Base-by-base conservation (phyloP, 139 green algal species). In the Edaphochlamys debaryana region DNA sequence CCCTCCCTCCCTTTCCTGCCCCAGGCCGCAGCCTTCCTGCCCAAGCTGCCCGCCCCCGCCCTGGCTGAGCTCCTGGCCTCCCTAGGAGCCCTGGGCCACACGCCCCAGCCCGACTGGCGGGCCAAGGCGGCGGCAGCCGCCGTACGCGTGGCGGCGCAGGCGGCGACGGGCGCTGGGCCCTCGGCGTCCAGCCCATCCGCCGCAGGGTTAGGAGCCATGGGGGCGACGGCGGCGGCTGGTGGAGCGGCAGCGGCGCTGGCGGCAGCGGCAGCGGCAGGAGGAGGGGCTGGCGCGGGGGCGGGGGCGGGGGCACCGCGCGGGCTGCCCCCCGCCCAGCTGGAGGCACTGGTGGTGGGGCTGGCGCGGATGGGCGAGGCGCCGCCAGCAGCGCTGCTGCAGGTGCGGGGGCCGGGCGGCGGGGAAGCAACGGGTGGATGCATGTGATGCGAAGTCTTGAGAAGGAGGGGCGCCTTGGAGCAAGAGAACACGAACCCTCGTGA, bases 41-140 rank as follows among this genome's bases (percentile, higher is more conserved):
- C 78, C 36, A 34, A 67, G 48, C 48, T 84, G 66, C 29, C 66
- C 4, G 30, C 66, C 27, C 22, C 8, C 19, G 30, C 20, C 22
- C 48, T 84, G 48, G 37, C 34, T 1, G 52, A 76, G 7, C 48
- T 84, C 36, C 32, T 84, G 25, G 11, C 48, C 36, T 62, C 78
- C 2, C 68, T 84, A 37, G 78, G 36, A 4, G 37, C 27, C 9
- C 78, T 84, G 66, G 78, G 78, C 13, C 78, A 84, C 30, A 76
- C 32, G 48, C 78, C 78, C 0, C 4, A 25, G 6, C 3, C 0
- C n/a, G 29, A 56, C 11, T 84, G 78, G 78, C 48, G 70, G 42
- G 8, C 64, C 23, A 40, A 63, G 22, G 70, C 56, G 38, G 29
- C 29, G n/a, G 42, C 62, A 1, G 76, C 76, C 2, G 60, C 45